Percentiles rank a stretch among this genome's conserved stretches.
These are phyloP conservation scores for Noccaea bulbosa DNA, from an alignment of 345 rosid species.

Conservation along the genomic window DNA sequence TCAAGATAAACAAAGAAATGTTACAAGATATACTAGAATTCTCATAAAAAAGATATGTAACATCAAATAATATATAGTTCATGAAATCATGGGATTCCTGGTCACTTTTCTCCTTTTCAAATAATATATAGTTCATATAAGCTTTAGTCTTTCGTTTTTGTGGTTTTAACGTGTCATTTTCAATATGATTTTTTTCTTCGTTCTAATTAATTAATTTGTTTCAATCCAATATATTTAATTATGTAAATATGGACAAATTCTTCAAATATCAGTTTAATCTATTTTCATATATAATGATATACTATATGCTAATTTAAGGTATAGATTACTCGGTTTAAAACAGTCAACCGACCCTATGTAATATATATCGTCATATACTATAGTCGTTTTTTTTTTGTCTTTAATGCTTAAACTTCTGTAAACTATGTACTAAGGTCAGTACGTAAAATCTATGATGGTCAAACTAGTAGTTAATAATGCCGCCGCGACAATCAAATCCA, in stretches of 20 bases:
- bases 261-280: not conserved
- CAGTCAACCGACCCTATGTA: too few relatives aligned
- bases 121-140: too few relatives aligned
- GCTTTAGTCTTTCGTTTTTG: slow-evolving; percentile 16
- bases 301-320: too few relatives aligned
- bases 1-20: too few relatives aligned
- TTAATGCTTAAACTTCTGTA: not conserved
- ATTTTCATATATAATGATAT: too few relatives aligned
- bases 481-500: not conserved
- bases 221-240: not conserved
- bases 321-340: too few relatives aligned
- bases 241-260: not conserved
- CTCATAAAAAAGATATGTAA: not conserved
- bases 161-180: slow-evolving; percentile 9
- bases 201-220: not conserved
- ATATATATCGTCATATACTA: too few relatives aligned
- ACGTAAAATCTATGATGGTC: not conserved
- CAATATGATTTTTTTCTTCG: not conserved
- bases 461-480: not conserved
- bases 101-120: slow-evolving; percentile 20
- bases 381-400: not conserved
- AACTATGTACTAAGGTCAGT: not conserved
- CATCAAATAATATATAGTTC: not conserved
- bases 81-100: slow-evolving; percentile 37
- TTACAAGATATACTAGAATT: not conserved